Evolutionary conservation across 228 moss, liverwort and hornwort species (phyloP), one percentile per base, ranked within the genome.

Genomic region (Sphagnum magellanicum): DNA sequence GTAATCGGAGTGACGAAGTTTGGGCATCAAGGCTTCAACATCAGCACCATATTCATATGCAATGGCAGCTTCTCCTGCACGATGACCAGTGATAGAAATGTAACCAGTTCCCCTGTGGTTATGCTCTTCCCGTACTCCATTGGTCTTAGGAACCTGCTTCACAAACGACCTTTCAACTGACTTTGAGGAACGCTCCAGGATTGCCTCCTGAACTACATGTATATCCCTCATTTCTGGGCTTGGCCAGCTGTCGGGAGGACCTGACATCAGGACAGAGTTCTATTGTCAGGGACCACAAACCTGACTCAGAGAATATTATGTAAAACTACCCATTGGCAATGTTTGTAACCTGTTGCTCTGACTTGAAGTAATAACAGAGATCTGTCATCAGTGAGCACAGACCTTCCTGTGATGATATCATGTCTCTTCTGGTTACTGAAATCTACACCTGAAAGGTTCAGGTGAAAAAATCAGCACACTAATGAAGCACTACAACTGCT

Each of bases 41-140:
- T 89, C 86, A 47, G 89, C 89, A 65, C 89, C 89, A 74, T 86
- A 83, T 67, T 89, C 89, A 67, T 89, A 89, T 5, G 86, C 89
- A 67, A 89, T 89, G 5, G 89, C 89, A 61, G 89, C 86, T 74
- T 89, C 89, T 12, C 86, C 89, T 4, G 89, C 89, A 71, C 86
- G 72, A 65, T 89, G 89, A 50, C 89, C 89, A 50, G 81, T 81
- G 50, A 83, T 83, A 63, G 89, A 83, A 8, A 79, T 85, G 59
- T 79, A 84, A 4, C 89, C 86, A 78, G 86, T 89, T 8, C 89
- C 86, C 51, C 86, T 76, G 74, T 89, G 83, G 71, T 76, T 86
- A 67, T 86, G 86, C 32, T 89, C 89, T 10, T 89, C 89, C 9
- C 77, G 65, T 10, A 78, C 63, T n/a, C 83, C 86, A 63, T 86